Percentiles rank a stretch among this genome's conserved stretches.
Conservation (phyloP, 2,329 filamentous ascomycete genomes). For the Colletotrichum truncatum region DNA sequence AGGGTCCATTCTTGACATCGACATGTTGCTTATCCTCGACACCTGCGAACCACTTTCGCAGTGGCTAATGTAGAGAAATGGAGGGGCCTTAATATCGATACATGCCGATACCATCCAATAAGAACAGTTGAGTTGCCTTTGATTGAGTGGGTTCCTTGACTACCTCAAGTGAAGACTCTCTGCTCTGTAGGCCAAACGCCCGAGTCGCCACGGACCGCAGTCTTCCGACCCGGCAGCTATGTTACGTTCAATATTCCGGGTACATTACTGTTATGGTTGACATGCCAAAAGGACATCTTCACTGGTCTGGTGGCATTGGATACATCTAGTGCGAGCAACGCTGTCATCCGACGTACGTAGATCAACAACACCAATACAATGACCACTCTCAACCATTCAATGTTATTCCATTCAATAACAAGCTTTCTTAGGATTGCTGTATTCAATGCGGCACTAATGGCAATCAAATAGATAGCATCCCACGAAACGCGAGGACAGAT, state of each 20-base stretch:
- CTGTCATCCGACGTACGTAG: background rate
- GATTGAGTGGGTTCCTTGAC: too few relatives aligned
- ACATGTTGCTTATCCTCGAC: too few relatives aligned
- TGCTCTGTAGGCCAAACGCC: background rate
- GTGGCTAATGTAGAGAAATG: too few relatives aligned
- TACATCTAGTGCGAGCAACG: background rate
- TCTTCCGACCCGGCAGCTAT: slow-evolving; percentile 11
- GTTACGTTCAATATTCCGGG: background rate
- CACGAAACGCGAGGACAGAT: background rate
- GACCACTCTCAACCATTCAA: background rate
- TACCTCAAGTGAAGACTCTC: background rate
- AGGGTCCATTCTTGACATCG: too few relatives aligned
- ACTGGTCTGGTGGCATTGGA: too few relatives aligned
- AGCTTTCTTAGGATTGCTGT: slow-evolving; percentile 5
- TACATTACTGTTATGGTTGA: background rate
- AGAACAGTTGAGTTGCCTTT: too few relatives aligned
- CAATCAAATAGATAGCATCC: slow-evolving; percentile 41
- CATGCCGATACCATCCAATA: too few relatives aligned
- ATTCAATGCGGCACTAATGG: slow-evolving; percentile 37
- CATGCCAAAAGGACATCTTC: too few relatives aligned
- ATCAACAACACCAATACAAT: background rate
- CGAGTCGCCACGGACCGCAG: slow-evolving; percentile 11
- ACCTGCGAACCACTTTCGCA: too few relatives aligned
- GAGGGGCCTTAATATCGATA: too few relatives aligned
- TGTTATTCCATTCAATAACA: background rate